Evolutionary conservation across 805 yeast species (phyloP), one percentile per base, ranked within the genome.

Genomic region (Suhomyces prunicola): DNA sequence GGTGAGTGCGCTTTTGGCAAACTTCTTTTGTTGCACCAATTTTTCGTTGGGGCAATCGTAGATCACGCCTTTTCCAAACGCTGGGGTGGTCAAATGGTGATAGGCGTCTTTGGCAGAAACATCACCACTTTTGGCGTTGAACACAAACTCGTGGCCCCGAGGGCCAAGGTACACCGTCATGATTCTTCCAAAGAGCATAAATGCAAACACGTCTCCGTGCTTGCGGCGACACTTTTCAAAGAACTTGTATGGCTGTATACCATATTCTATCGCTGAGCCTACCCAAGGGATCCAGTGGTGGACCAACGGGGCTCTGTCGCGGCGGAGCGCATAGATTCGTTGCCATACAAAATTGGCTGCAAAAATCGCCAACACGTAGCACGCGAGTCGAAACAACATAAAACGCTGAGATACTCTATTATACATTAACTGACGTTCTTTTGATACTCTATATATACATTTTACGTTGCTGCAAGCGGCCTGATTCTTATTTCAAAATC

Each of bases 141-240:
- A 84, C 42, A 93, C 91, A 68, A 93, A 91, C 70, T 93, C 99
- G 71, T 94, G 97, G 58, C 99, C 99, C 72, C 88, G 88, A 63
- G 98, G 97, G 47, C 98, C 99, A 61, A 94, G 76, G 66, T 90
- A 91, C 54, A 94, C 98, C 6, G 97, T 92, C 96, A 93, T 90
- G 41, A 85, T 86, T 65, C 84, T 87, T 53, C 99, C 99, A 60
- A 94, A 78, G 68, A 94, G 71, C 58, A 92, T 81, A 66, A 94
- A 93, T 24, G 97, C 85, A 66, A 91, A 93, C 46, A 90, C 88
- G 70, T 94, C 97, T 57, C 99, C 99, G 64, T 92, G 83, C 67
- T 90, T 86, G 60, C 78, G 67, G 59, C 90, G 87, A 70, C 93
- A 87, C 44, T 78, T 76, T 57, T 81, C 87, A 65, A 94, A 94